Evolutionary conservation across 208 protist genomes (phyloP), one percentile per base, ranked within the genome.

Genomic region (Entamoeba histolytica): DNA sequence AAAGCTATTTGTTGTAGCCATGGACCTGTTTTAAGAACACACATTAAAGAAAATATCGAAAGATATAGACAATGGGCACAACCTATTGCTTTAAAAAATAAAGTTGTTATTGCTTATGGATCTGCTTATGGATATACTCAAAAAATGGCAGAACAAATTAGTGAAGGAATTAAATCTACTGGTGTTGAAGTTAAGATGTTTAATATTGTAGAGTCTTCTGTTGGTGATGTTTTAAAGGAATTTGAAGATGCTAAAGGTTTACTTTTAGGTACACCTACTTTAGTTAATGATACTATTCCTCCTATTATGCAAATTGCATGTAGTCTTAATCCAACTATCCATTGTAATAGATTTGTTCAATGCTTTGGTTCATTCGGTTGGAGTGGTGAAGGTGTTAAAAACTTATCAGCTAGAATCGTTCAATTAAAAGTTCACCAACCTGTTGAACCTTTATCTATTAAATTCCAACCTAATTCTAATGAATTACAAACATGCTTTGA

Each of bases 111-210:
- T 35, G 55, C 55, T 1, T 94, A 93, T 51, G 92, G 91, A 17
- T 94, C 92, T 7, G 93, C 93, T 73, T 94, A 94, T 51, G 93
- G 93, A n/a, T 94, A 91, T 49, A 94, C 93, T 10, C 4, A 49
- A 28, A 92, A 92, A 51, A 94, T 94, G 92, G 93, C 93, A 10
- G 17, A 93, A 7, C 1, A 7, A n/a, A 94, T 94, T 49, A 6
- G 1, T 3, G 57, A 94, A 91, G 92, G 92, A 39, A 2, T 94
- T 19, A 44, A 69, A 10, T 28, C 12, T 4, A 1, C 4, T 6
- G 93, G 52, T 1, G 23, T 17, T 2, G 5, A 4, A 14, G 61
- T 94, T 0, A 49, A 94, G 0, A 50, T 91, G 10, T 55, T 50
- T 51, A 91, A 94, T 51, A 12, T 94, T 5, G n/a, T 92, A 4